Evolutionary conservation across 2,329 filamentous ascomycete species (phyloP), one percentile per base, ranked within the genome.

Genomic region (Fusarium coffeatum): DNA sequence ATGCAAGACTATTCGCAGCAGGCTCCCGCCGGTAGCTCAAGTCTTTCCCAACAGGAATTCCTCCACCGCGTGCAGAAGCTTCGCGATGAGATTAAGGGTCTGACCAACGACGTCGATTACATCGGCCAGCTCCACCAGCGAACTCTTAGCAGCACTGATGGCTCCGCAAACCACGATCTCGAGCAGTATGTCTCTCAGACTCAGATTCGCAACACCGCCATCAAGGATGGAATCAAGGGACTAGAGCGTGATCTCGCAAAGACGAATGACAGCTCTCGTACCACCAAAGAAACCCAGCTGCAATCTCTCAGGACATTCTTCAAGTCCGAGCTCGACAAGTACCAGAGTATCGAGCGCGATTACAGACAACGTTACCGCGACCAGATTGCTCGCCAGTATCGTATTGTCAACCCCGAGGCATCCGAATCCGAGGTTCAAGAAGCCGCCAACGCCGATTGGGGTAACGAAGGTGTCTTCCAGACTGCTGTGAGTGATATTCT

Each of bases 391-490:
- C 87, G 93, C 75, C 93, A 96, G 80, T 94, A 93, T 80, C 86
- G 89, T 59, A 94, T 95, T 76, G 92, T 93, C 72, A 93, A 94
- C 78, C 92, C 92, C 54, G 90, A 93, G 46, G 93, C 92, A n/a
- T 87, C 87, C 50, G 91, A 94, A 64, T 83, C 86, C 3, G 91
- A 95, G 80, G 89, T 94, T 5, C 83, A 86, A 50, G 83, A 92
- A 78, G 92, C 92, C 6, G 83, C 89, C 25, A 85, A 92, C 72
- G 84, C 88, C 56, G 90, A 94, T 77, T 92, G 92, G 90, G 89
- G 90, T 56, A 88, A 92, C 63, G 90, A 94, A 82, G 91, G 92
- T 75, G 90, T 96, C 58, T 96, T 95, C 83, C 91, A 94, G 80
- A 91, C 89, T 60, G 92, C 92, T 64, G 92, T 95, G 86, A 80